Base-by-base conservation (phyloP, 148 eudicot species). In the Chenopodium quinoa region DNA sequence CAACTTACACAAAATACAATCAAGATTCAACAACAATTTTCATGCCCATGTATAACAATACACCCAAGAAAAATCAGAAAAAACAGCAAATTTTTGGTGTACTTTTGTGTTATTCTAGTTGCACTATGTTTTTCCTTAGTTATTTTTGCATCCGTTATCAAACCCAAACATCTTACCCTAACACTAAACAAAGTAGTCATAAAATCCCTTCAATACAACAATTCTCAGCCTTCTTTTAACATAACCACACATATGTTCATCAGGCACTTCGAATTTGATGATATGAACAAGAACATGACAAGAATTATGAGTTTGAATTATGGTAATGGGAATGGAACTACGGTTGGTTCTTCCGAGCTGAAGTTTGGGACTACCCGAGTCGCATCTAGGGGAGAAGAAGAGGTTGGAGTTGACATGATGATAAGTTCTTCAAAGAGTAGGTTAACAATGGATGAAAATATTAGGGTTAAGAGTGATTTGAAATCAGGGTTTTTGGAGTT, bases 71-170 rank as follows among this genome's bases (percentile, higher is more conserved):
- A 32, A 10, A 34, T 1, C 32, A 10, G 1, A 44, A 7, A 7
- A 19, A 60, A 23, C 80, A 82, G 83, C 78, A 92, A 88, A 47
- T 87, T 86, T 20, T 80, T 85, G 2, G 89, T 89, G 0, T 85
- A 85, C 72, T 12, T 82, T 23, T 78, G 89, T 7, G 25, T 60
- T n/a, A 3, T 62, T 10, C 16, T 91, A 48, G 86, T 86, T 12
- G 0, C 86, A 4, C 58, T 80, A 23, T 67, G 85, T 54, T 54
- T 81, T 19, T 50, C 73, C 58, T 10, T 77, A 22, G 56, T 92
- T 4, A 77, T 86, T 25, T 86, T 89, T 22, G 81, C 81, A 5
- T 78, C 77, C 7, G 66, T 82, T 9, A 69, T 89, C 2, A 78
- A 83, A 2, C 27, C 84, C 67, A 66, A 78, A 7, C 27, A 77